Percentiles rank a stretch among this genome's conserved stretches.
These are phyloP conservation scores for Schizochytrium sp. DNA, from an alignment of 108 stramenopile species.

Conservation along the genomic window DNA sequence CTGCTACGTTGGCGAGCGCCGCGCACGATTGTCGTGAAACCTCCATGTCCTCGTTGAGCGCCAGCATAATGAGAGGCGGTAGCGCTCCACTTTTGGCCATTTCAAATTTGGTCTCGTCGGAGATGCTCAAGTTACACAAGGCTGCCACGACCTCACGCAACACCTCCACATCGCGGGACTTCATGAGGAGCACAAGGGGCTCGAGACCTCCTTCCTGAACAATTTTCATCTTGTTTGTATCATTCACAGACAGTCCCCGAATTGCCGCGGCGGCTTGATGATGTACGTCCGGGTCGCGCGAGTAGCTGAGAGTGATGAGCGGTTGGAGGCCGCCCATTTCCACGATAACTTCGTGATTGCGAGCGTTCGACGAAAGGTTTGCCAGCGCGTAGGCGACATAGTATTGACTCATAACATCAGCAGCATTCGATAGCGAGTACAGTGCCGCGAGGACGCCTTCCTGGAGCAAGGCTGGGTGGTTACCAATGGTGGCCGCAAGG, in stretches of 20 bases:
- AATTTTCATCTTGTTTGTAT: slow-evolving; percentile 61
- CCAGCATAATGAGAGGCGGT: slow-evolving; percentile 55
- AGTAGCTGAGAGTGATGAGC: slow-evolving; percentile 53
- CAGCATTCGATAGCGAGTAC: slow-evolving; percentile 60
- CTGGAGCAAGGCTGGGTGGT: slow-evolving; percentile 59
- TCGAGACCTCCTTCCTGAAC: slow-evolving; percentile 73
- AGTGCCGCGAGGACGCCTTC: slow-evolving; percentile 57
- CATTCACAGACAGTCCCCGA: slow-evolving; percentile 60
- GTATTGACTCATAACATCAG: slow-evolving; percentile 59
- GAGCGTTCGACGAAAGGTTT: slow-evolving; percentile 57
- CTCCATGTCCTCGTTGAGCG: slow-evolving; percentile 56
- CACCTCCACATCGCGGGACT: slow-evolving; percentile 60
- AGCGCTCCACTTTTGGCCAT: slow-evolving; percentile 60
- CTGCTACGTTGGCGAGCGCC: slow-evolving; percentile 68
- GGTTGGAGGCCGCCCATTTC: slow-evolving; percentile 70
- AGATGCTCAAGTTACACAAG: slow-evolving; percentile 58
- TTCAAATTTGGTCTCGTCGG: slow-evolving; percentile 73
- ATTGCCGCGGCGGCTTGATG: slow-evolving; percentile 67
- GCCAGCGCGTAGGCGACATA: slow-evolving; percentile 69
- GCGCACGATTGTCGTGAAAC: slow-evolving; percentile 59
- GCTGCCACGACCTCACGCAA: slow-evolving; percentile 63
- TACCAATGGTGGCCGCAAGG: slow-evolving; percentile 60
- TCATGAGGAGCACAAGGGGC: slow-evolving; percentile 58
- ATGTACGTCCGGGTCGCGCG: slow-evolving; percentile 58
- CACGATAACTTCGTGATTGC: slow-evolving; percentile 63